phyloP scores from a whole-genome alignment of 441 rosid genomes.

The Adansonia madagascariensis region DNA sequence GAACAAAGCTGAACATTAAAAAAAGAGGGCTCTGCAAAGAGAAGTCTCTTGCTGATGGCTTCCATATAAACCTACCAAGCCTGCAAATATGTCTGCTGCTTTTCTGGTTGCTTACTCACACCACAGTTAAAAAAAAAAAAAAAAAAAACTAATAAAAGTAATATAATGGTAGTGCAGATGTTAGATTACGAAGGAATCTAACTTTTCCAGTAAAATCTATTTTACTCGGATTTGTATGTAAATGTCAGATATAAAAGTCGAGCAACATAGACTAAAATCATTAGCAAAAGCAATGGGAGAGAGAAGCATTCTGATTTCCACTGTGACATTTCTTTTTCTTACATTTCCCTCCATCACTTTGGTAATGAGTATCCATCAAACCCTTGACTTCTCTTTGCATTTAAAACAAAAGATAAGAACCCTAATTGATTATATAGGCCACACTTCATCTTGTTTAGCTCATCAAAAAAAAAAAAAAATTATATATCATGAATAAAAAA shows the following conservation, averaged over 20 bases:
- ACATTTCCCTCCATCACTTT: conserved; percentile 31
- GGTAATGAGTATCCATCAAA: conserved; percentile 37
- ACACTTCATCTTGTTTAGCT: conserved; percentile 40
- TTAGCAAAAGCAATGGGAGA: conserved; percentile 25
- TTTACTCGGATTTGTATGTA: conserved; percentile 26
- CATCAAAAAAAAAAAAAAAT: conserved; percentile 26
- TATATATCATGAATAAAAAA: conserved; percentile 43
- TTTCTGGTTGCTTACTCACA: conserved; percentile 31
- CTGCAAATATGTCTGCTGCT: conserved; percentile 51
- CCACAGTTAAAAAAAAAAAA: conserved; percentile 27
- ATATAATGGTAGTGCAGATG: conserved; percentile 32
- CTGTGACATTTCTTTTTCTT: conserved; percentile 29
- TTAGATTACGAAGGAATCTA: conserved; percentile 42
- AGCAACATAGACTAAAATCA: conserved; percentile 35
- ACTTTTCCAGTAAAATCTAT: conserved; percentile 38
- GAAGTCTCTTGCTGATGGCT: conserved; percentile 30
- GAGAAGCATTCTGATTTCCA: conserved; percentile 29
- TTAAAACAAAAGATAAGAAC: conserved; percentile 30
- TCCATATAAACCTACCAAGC: conserved; percentile 5
- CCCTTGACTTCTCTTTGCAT: conserved; percentile 35
- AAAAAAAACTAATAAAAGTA: conserved; percentile 34
- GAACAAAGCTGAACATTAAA: conserved; percentile 9
- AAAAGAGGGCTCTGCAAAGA: not conserved
- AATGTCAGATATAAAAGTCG: too few relatives aligned
- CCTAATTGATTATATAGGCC: conserved; percentile 45